Percentiles rank a stretch among this genome's conserved stretches.
phyloP scores from a whole-genome alignment of 139 green algal species.

The Nannochloris sp. region DNA sequence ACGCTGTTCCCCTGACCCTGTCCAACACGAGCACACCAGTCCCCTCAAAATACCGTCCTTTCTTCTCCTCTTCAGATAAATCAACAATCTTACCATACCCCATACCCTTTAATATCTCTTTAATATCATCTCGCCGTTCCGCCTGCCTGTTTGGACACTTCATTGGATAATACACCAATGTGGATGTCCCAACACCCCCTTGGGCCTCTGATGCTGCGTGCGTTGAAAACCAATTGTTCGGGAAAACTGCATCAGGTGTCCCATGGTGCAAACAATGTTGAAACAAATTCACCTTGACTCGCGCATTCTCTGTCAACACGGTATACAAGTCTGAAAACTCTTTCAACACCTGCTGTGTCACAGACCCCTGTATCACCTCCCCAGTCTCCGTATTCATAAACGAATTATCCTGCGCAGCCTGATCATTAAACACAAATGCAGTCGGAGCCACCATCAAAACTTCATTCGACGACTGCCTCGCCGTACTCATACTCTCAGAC shows the following conservation, averaged over 20 bases:
- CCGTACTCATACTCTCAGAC: not conserved
- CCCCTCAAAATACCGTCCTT: conserved; percentile 67
- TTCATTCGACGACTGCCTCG: conserved; percentile 65
- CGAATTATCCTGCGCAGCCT: conserved; percentile 82
- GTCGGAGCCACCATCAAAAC: conserved; percentile 93
- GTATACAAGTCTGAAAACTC: conserved; percentile 74
- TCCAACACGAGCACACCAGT: conserved; percentile 88
- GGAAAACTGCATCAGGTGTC: conserved; percentile 90
- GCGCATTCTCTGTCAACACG: conserved; percentile 63
- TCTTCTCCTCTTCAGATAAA: conserved; percentile 44
- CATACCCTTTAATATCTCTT: conserved; percentile 36
- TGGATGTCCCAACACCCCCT: conserved; percentile 39
- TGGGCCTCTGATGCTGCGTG: conserved; percentile 39
- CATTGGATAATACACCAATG: conserved; percentile 88
- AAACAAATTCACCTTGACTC: conserved; percentile 39
- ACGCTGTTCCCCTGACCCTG: conserved; percentile 77
- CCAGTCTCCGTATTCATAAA: conserved; percentile 67
- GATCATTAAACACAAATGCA: conserved; percentile 89
- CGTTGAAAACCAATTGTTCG: conserved; percentile 94
- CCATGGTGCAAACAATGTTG: conserved; percentile 66
- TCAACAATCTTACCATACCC: conserved; percentile 59
- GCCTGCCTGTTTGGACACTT: conserved; percentile 74
- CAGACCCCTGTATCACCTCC: not conserved
- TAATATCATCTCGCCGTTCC: conserved; percentile 69
- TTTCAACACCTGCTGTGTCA: conserved; percentile 42